phyloP scores from a whole-genome alignment of 2,329 filamentous ascomycete species.

The Fusarium sp. region DNA sequence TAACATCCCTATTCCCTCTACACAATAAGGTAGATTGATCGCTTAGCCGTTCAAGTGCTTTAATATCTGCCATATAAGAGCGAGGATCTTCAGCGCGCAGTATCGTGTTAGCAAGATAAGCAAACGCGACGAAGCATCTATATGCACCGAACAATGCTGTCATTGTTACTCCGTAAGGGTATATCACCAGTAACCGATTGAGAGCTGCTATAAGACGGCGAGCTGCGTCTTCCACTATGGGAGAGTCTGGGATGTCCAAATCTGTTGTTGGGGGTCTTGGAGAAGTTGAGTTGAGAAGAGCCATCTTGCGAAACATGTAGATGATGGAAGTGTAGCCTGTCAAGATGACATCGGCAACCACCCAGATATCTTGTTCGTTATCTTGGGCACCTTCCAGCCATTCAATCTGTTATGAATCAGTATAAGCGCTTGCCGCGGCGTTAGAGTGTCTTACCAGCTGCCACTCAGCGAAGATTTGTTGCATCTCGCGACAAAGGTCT shows the following conservation, averaged over 20 bases:
- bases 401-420: conserved; percentile 29
- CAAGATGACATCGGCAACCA: conserved; percentile 42
- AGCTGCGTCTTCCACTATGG: conserved; percentile 41
- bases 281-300: conserved; percentile 40
- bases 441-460: conserved; percentile 30
- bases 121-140: conserved; percentile 42
- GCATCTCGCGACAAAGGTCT: conserved; percentile 41
- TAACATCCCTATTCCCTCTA: conserved; percentile 38
- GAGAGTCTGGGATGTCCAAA: conserved; percentile 43
- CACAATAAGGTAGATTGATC: conserved; percentile 28
- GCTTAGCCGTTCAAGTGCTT: conserved; percentile 29
- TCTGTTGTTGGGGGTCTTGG: conserved; percentile 40
- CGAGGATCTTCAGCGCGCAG: conserved; percentile 28
- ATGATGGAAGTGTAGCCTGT: conserved; percentile 45
- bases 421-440: rapidly evolving
- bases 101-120: conserved; percentile 40
- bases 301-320: conserved; percentile 48
- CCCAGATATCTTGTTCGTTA: conserved; percentile 40
- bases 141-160: conserved; percentile 41
- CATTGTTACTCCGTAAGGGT: conserved; percentile 39
- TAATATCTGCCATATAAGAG: conserved; percentile 29
- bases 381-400: conserved; percentile 34
- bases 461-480: conserved; percentile 42
- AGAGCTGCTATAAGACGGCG: conserved; percentile 36
- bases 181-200: conserved; percentile 27